Evolutionary conservation across 768 basidiomycete species (phyloP).

Genomic region (Multifurca ochricompacta): DNA sequence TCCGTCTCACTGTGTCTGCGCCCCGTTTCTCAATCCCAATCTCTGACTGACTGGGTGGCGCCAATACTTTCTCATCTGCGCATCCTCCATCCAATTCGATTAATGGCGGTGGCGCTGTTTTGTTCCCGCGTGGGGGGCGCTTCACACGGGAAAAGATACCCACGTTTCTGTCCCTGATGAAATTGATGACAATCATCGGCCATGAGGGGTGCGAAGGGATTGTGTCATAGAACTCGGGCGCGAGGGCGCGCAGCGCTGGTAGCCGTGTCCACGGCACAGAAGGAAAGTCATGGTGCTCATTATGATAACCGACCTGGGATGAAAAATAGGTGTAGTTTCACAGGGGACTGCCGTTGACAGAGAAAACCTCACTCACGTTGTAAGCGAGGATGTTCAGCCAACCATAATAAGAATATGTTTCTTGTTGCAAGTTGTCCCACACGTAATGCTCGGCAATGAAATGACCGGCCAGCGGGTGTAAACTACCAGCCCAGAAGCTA

Average conservation of each 20-base stretch:
- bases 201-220: conserved; percentile 86
- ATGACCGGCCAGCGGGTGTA: conserved; percentile 94
- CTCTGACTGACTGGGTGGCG: not conserved
- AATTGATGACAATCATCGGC: conserved; percentile 92
- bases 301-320: conserved; percentile 94
- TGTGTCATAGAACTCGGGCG: conserved; percentile 86
- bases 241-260: conserved; percentile 71
- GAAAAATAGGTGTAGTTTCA: conserved; percentile 5
- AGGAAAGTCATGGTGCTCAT: conserved; percentile 99
- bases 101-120: not conserved
- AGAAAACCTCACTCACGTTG: conserved; percentile 53
- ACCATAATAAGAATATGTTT: conserved; percentile 97
- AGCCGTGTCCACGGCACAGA: conserved; percentile 93
- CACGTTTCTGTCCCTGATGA: conserved; percentile 84
- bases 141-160: conserved; percentile 88
- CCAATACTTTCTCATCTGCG: conserved; percentile 11
- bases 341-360: not conserved
- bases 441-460: conserved; percentile 98
- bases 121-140: conserved; percentile 29
- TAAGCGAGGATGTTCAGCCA: conserved; percentile 84
- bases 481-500: conserved; percentile 92
- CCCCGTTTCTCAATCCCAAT: not conserved
- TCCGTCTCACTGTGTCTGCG: conserved; percentile 4
- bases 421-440: conserved; percentile 87
- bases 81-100: conserved; percentile 19